These are phyloP conservation scores for Kluyveromyces starmeri DNA, from an alignment of 805 yeast species.

Conservation along the genomic window DNA sequence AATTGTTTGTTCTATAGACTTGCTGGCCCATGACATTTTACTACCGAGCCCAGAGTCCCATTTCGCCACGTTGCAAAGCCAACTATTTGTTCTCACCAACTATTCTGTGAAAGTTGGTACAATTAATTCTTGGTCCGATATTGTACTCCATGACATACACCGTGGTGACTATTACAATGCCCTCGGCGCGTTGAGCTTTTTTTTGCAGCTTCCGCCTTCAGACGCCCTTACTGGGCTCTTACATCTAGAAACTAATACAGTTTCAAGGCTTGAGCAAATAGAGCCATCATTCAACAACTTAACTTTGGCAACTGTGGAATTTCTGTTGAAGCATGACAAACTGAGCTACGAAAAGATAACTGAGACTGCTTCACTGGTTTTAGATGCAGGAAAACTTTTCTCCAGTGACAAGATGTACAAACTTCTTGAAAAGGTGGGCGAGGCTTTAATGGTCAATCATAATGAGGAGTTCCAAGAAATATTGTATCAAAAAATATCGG, in stretches of 20 bases:
- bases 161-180: conserved; percentile 23
- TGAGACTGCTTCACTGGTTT: conserved; percentile 9
- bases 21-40: conserved; percentile 18
- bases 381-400: neutral
- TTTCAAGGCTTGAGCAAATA: conserved; percentile 18
- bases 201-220: conserved; percentile 11
- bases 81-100: conserved; percentile 18
- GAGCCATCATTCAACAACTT: conserved; percentile 24
- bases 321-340: conserved; percentile 12
- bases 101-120: conserved; percentile 22
- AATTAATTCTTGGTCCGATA: conserved; percentile 27
- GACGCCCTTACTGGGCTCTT: conserved; percentile 8
- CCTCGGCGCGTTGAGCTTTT: conserved; percentile 15
- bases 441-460: conserved; percentile 14
- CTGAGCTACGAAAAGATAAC: conserved; percentile 14
- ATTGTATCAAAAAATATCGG: conserved; percentile 43
- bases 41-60: conserved; percentile 20
- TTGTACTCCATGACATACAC: conserved; percentile 23
- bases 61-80: conserved; percentile 15
- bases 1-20: conserved; percentile 15
- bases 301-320: conserved; percentile 23
- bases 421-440: conserved; percentile 12
- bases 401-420: conserved; percentile 1
- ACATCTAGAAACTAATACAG: conserved; percentile 9
- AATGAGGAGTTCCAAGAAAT: conserved; percentile 39